Evolutionary conservation across 2,329 filamentous ascomycete species (phyloP).

Genomic region (Alternaria ventricosa): DNA sequence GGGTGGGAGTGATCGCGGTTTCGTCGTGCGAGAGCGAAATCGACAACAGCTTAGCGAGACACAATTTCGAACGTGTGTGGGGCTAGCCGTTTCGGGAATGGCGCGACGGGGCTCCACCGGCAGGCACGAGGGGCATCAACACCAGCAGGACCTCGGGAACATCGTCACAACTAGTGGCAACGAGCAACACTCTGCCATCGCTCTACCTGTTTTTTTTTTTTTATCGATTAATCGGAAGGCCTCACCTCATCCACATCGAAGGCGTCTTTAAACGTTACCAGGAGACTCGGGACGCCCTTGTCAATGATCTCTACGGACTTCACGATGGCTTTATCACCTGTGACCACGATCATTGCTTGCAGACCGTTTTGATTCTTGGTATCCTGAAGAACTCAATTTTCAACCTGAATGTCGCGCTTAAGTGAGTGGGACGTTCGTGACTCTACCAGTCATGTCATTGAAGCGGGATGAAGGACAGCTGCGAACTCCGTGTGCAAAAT

Average conservation of each 20-base stretch:
- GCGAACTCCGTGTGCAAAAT: neutral
- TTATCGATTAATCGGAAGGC: neutral
- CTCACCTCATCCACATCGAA: neutral
- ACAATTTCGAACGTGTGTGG: conserved; percentile 16
- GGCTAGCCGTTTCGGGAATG: conserved; percentile 12
- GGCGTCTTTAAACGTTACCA: neutral
- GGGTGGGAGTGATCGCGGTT: conserved; percentile 30
- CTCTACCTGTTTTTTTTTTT: neutral
- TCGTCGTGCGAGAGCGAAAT: conserved; percentile 14
- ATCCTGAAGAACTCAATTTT: neutral
- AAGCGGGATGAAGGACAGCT: neutral
- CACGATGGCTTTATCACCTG: neutral
- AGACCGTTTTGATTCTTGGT: neutral
- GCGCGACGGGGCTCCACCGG: conserved; percentile 1
- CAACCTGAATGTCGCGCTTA: neutral
- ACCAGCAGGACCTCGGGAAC: conserved; percentile 4
- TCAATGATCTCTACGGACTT: neutral
- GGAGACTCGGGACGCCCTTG: neutral
- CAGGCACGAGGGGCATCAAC: neutral
- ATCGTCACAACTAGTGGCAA: neutral
- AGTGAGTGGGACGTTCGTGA: neutral
- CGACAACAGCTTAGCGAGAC: conserved; percentile 11
- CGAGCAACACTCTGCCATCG: neutral
- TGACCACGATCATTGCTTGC: neutral
- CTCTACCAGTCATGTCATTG: neutral